Evolutionary conservation across 2,329 filamentous ascomycete species (phyloP).

Genomic region (Zasmidium cellare): DNA sequence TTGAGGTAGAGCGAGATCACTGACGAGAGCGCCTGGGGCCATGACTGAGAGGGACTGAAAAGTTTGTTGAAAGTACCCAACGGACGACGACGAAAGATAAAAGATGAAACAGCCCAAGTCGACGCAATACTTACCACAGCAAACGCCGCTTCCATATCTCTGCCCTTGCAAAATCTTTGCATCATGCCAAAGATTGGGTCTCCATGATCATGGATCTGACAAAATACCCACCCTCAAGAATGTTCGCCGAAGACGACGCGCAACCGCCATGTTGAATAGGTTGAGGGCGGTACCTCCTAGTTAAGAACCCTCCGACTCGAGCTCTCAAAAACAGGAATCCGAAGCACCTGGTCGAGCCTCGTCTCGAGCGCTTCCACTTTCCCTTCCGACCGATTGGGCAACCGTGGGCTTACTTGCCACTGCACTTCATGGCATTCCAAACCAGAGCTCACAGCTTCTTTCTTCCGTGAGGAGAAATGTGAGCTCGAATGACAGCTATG

Average conservation of each 20-base stretch:
- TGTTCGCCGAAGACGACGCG: background rate
- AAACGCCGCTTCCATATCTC: background rate
- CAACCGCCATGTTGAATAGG: too few species aligned
- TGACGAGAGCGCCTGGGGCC: conserved; percentile 26
- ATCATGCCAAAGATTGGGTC: background rate
- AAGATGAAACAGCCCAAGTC: background rate
- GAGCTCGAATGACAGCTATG: background rate
- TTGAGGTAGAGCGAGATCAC: conserved; percentile 24
- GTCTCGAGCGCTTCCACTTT: conserved; percentile 4
- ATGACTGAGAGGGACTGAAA: conserved; percentile 6
- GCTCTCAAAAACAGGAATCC: background rate
- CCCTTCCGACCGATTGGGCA: background rate
- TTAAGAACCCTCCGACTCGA: too few species aligned
- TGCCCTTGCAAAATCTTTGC: background rate
- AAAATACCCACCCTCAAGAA: background rate
- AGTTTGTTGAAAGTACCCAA: background rate
- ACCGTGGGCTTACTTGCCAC: background rate
- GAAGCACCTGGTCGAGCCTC: conserved; percentile 1
- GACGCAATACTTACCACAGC: background rate
- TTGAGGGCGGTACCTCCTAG: background rate
- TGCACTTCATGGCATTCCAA: background rate
- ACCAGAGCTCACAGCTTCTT: background rate
- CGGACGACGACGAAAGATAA: background rate
- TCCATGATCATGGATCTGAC: background rate
- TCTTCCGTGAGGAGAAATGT: conserved; percentile 2